Conservation (phyloP, 2,329 filamentous ascomycete genomes). For the Botrytis elliptica region DNA sequence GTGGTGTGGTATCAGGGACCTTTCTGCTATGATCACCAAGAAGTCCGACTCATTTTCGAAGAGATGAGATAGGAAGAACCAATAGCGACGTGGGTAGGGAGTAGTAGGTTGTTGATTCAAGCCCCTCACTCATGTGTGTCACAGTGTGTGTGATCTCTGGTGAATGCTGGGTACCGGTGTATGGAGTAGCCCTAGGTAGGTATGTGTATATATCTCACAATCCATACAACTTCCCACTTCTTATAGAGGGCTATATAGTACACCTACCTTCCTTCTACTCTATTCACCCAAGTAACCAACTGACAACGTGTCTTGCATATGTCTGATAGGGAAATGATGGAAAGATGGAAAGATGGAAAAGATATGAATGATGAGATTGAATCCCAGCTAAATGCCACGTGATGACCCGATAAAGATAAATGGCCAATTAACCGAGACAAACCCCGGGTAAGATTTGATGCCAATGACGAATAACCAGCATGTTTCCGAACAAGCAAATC, state of each 20-base stretch:
- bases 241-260: background rate
- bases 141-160: background rate
- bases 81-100: background rate
- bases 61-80: background rate
- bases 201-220: background rate
- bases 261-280: background rate
- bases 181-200: no score
- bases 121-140: conserved; percentile 6
- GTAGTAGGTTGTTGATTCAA: background rate
- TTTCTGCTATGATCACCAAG: conserved; percentile 1
- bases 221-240: background rate
- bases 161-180: background rate
- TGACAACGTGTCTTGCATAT: background rate
- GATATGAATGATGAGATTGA: background rate
- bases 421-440: background rate
- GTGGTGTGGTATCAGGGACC: background rate
- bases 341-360: background rate
- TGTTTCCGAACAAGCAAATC: background rate
- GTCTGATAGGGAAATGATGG: background rate
- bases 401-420: background rate
- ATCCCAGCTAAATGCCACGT: background rate
- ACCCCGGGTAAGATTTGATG: background rate
- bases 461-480: background rate
- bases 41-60: background rate
- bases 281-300: background rate